phyloP scores from a whole-genome alignment of 495 filamentous ascomycete genomes.

The Elasticomyces elasticus region DNA sequence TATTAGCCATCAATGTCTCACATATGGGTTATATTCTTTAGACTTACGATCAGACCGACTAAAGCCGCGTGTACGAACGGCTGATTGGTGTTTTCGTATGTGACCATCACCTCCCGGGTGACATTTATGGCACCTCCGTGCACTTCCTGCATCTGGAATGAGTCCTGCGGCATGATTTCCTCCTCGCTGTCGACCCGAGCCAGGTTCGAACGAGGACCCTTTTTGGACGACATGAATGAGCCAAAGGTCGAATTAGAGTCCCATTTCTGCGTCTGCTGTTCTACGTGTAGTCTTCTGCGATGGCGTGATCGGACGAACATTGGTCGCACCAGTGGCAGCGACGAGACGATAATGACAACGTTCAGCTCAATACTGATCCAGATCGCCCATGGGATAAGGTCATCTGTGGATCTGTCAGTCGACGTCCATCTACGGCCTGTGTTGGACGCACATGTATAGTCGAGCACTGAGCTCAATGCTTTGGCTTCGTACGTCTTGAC shows the following conservation, averaged over 20 bases:
- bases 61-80: slow-evolving; percentile 19
- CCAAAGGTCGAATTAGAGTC: slow-evolving; percentile 8
- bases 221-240: slow-evolving; percentile 16
- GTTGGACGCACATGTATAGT: slow-evolving; percentile 14
- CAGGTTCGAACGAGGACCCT: neutral
- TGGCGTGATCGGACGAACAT: slow-evolving; percentile 6
- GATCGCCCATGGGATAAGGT: slow-evolving; percentile 15
- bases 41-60: slow-evolving; percentile 17
- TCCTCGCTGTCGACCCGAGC: slow-evolving; percentile 12
- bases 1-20: too few relatives aligned
- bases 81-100: slow-evolving; percentile 8
- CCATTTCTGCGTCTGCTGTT: neutral
- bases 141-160: neutral
- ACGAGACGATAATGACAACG: slow-evolving; percentile 28
- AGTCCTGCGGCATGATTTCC: slow-evolving; percentile 5
- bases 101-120: slow-evolving; percentile 12
- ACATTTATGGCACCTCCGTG: slow-evolving; percentile 4
- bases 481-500: slow-evolving; percentile 21
- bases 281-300: neutral
- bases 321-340: slow-evolving; percentile 15
- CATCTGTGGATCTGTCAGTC: slow-evolving; percentile 6
- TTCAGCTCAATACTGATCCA: slow-evolving; percentile 21
- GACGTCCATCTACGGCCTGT: neutral
- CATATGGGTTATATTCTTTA: too few relatives aligned
- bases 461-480: slow-evolving; percentile 2